These are phyloP conservation scores for Aspergillus neotritici DNA, from an alignment of 2,329 filamentous ascomycete species.

Conservation along the genomic window DNA sequence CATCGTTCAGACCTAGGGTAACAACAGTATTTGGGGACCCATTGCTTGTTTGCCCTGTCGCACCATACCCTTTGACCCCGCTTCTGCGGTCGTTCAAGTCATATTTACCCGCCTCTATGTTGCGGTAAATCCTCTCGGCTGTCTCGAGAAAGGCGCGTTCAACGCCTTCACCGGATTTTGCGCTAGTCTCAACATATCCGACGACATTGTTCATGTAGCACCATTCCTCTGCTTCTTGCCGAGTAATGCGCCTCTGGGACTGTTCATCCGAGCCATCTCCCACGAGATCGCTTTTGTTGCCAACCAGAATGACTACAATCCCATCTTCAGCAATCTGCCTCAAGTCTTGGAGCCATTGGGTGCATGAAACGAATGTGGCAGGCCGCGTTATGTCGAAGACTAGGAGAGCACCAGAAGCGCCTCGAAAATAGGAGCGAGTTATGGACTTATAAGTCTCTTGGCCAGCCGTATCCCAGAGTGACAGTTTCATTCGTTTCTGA, in stretches of 20 bases:
- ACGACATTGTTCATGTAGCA: slow-evolving; percentile 77
- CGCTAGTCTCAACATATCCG: slow-evolving; percentile 92
- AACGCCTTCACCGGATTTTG: slow-evolving; percentile 91
- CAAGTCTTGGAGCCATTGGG: slow-evolving; percentile 89
- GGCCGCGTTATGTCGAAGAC: slow-evolving; percentile 92
- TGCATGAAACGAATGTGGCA: slow-evolving; percentile 79
- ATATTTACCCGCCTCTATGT: slow-evolving; percentile 91
- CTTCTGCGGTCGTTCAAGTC: slow-evolving; percentile 89
- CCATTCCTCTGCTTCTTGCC: slow-evolving; percentile 84
- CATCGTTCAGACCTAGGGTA: slow-evolving; percentile 43
- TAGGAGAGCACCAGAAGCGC: slow-evolving; percentile 69
- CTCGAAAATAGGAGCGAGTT: slow-evolving; percentile 88
- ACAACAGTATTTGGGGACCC: slow-evolving; percentile 35
- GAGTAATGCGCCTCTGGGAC: slow-evolving; percentile 67
- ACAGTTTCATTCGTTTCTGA: slow-evolving; percentile 84
- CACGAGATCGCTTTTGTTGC: slow-evolving; percentile 87
- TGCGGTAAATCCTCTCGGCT: slow-evolving; percentile 90
- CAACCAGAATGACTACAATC: slow-evolving; percentile 89
- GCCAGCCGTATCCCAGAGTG: slow-evolving; percentile 91
- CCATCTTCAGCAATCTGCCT: slow-evolving; percentile 92
- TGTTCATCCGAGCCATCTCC: slow-evolving; percentile 37
- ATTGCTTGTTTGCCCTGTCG: slow-evolving; percentile 32
- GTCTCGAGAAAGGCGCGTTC: slow-evolving; percentile 90
- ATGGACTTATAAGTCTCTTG: slow-evolving; percentile 98
- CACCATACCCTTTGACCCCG: slow-evolving; percentile 68